Base-by-base conservation (phyloP, 345 rosid genomes). In the Durio zibethinus region DNA sequence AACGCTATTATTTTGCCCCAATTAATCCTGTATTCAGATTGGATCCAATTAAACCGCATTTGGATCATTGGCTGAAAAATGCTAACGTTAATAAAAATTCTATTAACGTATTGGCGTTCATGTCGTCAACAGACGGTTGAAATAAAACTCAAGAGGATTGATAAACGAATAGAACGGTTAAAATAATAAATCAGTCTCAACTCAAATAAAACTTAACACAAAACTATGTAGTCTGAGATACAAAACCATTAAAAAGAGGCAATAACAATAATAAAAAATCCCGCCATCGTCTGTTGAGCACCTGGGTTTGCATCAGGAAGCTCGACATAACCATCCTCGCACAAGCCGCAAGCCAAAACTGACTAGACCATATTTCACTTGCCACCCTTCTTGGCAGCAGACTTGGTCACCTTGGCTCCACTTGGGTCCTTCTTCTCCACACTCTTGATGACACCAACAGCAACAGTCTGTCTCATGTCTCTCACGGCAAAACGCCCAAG, bases 381-480 rank as follows among this genome's bases (percentile, higher is more conserved):
- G 78, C 72, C 75, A 33, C 81, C 82, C 83, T 85, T 85, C 88
- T 85, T 85, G 48, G 72, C 86, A 2, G 70, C 70, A 36, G 70
- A 35, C 12, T 64, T 64, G 70, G 70, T 64, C 45, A 64, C 70
- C 70, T 64, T 64, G 23, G 70, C 70, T 16, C 70, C 70, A 11
- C 1, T 4, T 6, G 70, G 70, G 47, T 64, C 70, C 70, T 64
- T 64, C 70, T 64, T 64, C 45, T 64, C 70, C 23, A 64, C 70
- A n/a, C n/a, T 64, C 70, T 64, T 64, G 45, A 64, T 64, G 45
- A 64, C 70, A 64, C 70, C 70, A 64, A 64, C 70, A 35, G 88
- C 88, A 1, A 92, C 97, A 0, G 97, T 92, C 86, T 92, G 97
- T 4, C 97, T 88, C 97, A 92, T 92, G 80, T 92, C 97, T 83